A percentile compares a stretch with the other conserved stretches of the same genome.
Evolutionary conservation across 1,139 yeast species (phyloP).

Genomic region (Debaryomycetaceae sp.): DNA sequence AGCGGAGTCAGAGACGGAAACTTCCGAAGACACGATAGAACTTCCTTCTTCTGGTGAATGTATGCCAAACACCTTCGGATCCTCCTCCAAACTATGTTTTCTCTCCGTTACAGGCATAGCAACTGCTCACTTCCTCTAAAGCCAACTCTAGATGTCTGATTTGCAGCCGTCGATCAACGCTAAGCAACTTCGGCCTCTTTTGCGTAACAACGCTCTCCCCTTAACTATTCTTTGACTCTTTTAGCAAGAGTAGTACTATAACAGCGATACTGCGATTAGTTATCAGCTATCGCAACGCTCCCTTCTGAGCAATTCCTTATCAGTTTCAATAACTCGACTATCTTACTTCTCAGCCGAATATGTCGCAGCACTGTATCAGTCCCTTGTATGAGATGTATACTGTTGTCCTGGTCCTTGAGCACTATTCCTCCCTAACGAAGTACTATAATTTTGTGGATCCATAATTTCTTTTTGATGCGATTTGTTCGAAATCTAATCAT

Average conservation of each 20-base stretch:
- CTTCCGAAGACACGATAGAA: background rate
- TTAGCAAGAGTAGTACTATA: too few species aligned
- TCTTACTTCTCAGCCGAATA: too few species aligned
- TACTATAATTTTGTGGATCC: conserved; percentile 1
- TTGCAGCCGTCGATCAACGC: too few species aligned
- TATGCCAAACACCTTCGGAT: background rate
- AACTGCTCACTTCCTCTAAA: background rate
- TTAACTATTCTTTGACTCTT: too few species aligned
- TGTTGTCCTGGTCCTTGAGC: background rate
- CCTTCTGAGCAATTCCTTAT: too few species aligned
- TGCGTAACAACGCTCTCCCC: too few species aligned
- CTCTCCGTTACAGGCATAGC: background rate
- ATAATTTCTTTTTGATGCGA: background rate
- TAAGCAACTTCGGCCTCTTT: too few species aligned
- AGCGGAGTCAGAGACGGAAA: background rate
- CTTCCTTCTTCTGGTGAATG: background rate
- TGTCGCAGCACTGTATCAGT: too few species aligned
- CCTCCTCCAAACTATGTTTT: background rate
- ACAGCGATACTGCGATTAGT: too few species aligned
- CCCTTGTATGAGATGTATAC: too few species aligned
- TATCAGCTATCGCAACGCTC: too few species aligned
- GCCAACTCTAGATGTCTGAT: background rate
- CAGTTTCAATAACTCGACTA: too few species aligned
- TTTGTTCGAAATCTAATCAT: background rate
- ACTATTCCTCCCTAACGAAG: conserved; percentile 5